A percentile compares a stretch with the other conserved stretches of the same genome.
phyloP scores from a whole-genome alignment of 352 stramenopile genomes.

The Pythium coloratum region DNA sequence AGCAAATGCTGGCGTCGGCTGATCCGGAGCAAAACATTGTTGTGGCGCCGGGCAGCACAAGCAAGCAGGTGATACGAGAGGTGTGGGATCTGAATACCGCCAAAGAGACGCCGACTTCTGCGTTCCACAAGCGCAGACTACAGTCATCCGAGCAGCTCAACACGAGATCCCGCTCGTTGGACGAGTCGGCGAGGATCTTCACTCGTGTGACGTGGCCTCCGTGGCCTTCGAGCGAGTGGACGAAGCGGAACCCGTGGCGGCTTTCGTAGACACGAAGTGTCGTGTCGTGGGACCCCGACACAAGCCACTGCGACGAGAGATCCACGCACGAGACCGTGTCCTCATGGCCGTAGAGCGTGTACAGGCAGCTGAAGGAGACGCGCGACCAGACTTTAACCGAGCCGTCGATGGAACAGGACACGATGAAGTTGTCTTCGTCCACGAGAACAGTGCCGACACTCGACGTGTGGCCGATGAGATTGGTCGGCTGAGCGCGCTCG shows the following conservation, averaged over 20 bases:
- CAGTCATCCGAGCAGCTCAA: slow-evolving; percentile 65
- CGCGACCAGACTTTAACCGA: slow-evolving; percentile 77
- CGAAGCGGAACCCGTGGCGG: slow-evolving; percentile 37
- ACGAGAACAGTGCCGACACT: slow-evolving; percentile 57
- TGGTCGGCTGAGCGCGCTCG: slow-evolving; percentile 30
- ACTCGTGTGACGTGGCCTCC: slow-evolving; percentile 62
- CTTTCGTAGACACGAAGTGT: slow-evolving; percentile 60
- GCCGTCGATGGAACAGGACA: slow-evolving; percentile 65
- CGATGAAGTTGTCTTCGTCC: slow-evolving; percentile 56
- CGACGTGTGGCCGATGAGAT: slow-evolving; percentile 60
- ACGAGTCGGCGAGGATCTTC: slow-evolving; percentile 24
- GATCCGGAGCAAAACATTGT: slow-evolving; percentile 49
- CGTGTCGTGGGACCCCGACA: slow-evolving; percentile 68
- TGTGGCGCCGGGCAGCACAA: slow-evolving; percentile 11
- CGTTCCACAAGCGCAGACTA: slow-evolving; percentile 59
- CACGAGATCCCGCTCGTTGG: slow-evolving; percentile 19
- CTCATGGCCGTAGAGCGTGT: slow-evolving; percentile 62
- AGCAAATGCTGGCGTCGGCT: slow-evolving; percentile 54
- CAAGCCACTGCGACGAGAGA: slow-evolving; percentile 50
- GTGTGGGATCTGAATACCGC: slow-evolving; percentile 43
- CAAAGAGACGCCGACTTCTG: slow-evolving; percentile 40
- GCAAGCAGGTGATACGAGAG: slow-evolving; percentile 56
- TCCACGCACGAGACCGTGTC: slow-evolving; percentile 67
- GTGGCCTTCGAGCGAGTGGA: slow-evolving; percentile 48
- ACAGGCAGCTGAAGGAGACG: slow-evolving; percentile 45